Evolutionary conservation across 2,329 filamentous ascomycete genomes (phyloP).

Genomic region (Ophiosphaerella narmari): DNA sequence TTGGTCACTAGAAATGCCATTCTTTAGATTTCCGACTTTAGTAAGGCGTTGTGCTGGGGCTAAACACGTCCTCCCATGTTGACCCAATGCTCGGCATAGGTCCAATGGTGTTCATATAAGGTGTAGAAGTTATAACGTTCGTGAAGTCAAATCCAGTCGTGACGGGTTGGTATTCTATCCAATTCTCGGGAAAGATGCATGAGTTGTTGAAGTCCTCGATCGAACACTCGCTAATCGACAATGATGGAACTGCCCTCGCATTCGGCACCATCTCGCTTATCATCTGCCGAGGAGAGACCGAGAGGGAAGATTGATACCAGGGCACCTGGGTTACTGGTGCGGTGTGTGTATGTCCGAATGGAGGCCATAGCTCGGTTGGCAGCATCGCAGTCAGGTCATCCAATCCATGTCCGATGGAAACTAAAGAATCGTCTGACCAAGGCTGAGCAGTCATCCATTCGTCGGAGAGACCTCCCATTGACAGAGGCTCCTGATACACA

Average conservation of each 20-base stretch:
- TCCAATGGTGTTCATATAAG: slow-evolving; percentile 49
- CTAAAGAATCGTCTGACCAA: slow-evolving; percentile 31
- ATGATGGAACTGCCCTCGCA: slow-evolving; percentile 23
- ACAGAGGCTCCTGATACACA: slow-evolving; percentile 24
- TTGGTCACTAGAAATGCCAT: no score
- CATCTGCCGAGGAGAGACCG: slow-evolving; percentile 21
- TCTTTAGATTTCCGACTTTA: background rate
- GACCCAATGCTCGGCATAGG: slow-evolving; percentile 19
- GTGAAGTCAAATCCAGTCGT: slow-evolving; percentile 47
- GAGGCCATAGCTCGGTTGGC: slow-evolving; percentile 27
- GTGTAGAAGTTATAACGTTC: slow-evolving; percentile 23
- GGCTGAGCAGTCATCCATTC: slow-evolving; percentile 23
- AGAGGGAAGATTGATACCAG: slow-evolving; percentile 24
- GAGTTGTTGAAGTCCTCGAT: slow-evolving; percentile 28
- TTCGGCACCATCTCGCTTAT: slow-evolving; percentile 16
- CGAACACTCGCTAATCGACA: slow-evolving; percentile 33
- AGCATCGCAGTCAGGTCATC: slow-evolving; percentile 25
- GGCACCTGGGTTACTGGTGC: slow-evolving; percentile 22
- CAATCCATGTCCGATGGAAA: slow-evolving; percentile 31
- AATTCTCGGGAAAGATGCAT: slow-evolving; percentile 50
- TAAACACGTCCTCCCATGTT: slow-evolving; percentile 52
- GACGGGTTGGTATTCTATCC: slow-evolving; percentile 54
- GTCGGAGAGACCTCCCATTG: slow-evolving; percentile 24
- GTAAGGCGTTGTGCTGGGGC: slow-evolving; percentile 51
- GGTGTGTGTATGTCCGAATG: slow-evolving; percentile 19